phyloP scores from a whole-genome alignment of 2,329 filamentous ascomycete genomes.

The Penicillium sp. region DNA sequence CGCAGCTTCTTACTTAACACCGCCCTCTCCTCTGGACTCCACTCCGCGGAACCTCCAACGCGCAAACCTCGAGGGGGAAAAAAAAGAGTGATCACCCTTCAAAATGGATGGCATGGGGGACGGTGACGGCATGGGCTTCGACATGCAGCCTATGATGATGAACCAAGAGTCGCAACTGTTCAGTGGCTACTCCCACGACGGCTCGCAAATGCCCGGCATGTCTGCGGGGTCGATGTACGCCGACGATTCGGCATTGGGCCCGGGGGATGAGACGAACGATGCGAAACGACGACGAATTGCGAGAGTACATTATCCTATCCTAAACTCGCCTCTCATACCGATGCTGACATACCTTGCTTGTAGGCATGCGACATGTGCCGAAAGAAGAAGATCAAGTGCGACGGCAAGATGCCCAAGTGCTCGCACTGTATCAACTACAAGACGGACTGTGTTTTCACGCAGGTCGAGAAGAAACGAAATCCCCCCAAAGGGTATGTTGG shows the following conservation, averaged over 20 bases:
- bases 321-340: background rate
- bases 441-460: constrained; percentile 95
- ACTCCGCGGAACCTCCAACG: constrained; percentile 21
- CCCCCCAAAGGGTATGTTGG: constrained; percentile 85
- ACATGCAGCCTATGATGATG: constrained; percentile 58
- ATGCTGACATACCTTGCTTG: constrained; percentile 11
- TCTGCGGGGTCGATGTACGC: constrained; percentile 45
- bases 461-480: constrained; percentile 97
- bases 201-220: constrained; percentile 61
- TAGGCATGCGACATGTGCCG: constrained; percentile 95
- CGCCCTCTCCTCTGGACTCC: constrained; percentile 18
- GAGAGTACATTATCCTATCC: constrained; percentile 61
- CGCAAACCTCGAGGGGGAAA: constrained; percentile 3
- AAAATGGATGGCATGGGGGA: constrained; percentile 44
- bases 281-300: constrained; percentile 88
- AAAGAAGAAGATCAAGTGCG: constrained; percentile 94
- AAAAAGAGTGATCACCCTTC: background rate
- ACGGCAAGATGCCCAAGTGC: constrained; percentile 92
- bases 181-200: constrained; percentile 64
- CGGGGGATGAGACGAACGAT: constrained; percentile 67
- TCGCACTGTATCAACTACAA: constrained; percentile 98
- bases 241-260: constrained; percentile 49
- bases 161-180: constrained; percentile 71
- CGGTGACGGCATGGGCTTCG: constrained; percentile 47
- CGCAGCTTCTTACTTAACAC: constrained; percentile 23